Evolutionary conservation across 345 rosid species (phyloP).

Genomic region (Brassica cretica): DNA sequence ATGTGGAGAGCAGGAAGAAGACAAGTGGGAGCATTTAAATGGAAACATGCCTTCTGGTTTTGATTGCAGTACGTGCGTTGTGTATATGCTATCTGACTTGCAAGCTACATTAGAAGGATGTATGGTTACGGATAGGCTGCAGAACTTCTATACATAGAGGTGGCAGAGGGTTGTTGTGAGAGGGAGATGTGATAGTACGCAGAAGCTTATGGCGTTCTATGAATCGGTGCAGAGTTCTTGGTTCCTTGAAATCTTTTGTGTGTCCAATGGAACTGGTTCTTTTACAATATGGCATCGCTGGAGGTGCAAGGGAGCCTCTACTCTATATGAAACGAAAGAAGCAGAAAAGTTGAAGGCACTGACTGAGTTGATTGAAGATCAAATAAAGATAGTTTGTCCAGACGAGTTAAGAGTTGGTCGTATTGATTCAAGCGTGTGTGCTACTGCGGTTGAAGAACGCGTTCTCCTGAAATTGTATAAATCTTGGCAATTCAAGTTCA

Average conservation of each 20-base stretch:
- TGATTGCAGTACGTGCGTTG: too few relatives aligned
- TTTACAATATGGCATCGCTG: background rate
- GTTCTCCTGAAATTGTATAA: background rate
- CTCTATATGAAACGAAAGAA: background rate
- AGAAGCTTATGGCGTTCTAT: background rate
- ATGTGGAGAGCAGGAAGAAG: too few relatives aligned
- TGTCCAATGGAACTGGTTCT: background rate
- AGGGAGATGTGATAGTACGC: background rate
- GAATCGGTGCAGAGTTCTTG: background rate
- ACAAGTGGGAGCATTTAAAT: too few relatives aligned
- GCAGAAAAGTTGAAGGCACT: background rate
- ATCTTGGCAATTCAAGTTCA: background rate
- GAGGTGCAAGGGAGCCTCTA: background rate
- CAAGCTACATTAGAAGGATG: too few relatives aligned
- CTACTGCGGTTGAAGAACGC: background rate
- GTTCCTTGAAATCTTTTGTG: background rate
- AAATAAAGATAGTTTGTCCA: too few relatives aligned
- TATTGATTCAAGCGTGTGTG: background rate
- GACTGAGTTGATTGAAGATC: background rate
- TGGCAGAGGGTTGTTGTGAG: background rate
- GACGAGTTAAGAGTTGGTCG: background rate
- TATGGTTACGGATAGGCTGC: too few relatives aligned
- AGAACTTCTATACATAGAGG: background rate
- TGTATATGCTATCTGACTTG: too few relatives aligned
- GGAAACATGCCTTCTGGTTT: too few relatives aligned